phyloP scores from a whole-genome alignment of 352 stramenopile genomes.

The Sclerospora graminicola region DNA sequence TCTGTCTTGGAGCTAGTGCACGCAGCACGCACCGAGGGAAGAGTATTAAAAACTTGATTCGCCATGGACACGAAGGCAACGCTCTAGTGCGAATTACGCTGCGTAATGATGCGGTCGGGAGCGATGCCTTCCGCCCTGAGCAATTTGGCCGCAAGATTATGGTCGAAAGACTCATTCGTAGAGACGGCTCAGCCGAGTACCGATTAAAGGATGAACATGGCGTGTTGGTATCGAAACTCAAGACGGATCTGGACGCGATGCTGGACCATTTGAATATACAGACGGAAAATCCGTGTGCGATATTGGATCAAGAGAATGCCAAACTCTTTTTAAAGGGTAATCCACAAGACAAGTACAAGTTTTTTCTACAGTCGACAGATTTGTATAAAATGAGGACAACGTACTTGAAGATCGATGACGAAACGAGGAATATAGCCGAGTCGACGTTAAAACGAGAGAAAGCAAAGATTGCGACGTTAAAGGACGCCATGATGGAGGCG shows the following conservation, averaged over 20 bases:
- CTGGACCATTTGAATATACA: slow-evolving; percentile 91
- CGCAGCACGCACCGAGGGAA: slow-evolving; percentile 89
- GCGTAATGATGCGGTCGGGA: slow-evolving; percentile 79
- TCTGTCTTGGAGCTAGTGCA: slow-evolving; percentile 92
- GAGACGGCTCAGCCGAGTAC: slow-evolving; percentile 69
- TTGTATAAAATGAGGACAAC: slow-evolving; percentile 85
- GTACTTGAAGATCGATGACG: slow-evolving; percentile 81
- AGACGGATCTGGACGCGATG: slow-evolving; percentile 89
- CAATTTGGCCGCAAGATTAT: slow-evolving; percentile 90
- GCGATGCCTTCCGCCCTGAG: slow-evolving; percentile 86
- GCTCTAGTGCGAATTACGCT: slow-evolving; percentile 91
- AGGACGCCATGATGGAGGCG: slow-evolving; percentile 32
- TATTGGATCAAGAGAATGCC: slow-evolving; percentile 96
- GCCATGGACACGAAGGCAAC: slow-evolving; percentile 80
- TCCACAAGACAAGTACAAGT: slow-evolving; percentile 92
- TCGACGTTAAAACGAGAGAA: slow-evolving; percentile 37
- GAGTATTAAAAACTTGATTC: slow-evolving; percentile 93
- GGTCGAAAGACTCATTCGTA: slow-evolving; percentile 87
- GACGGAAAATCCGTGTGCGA: slow-evolving; percentile 95
- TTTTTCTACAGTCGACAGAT: slow-evolving; percentile 95
- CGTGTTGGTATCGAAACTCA: slow-evolving; percentile 69
- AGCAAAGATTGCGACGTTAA: slow-evolving; percentile 8
- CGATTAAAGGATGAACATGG: slow-evolving; percentile 52
- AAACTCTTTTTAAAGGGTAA: slow-evolving; percentile 96
- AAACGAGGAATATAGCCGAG: slow-evolving; percentile 42